Percentiles rank a stretch among this genome's conserved stretches.
These are phyloP conservation scores for Hortaea werneckii DNA, from an alignment of 2,329 filamentous ascomycete genomes.

Conservation along the genomic window DNA sequence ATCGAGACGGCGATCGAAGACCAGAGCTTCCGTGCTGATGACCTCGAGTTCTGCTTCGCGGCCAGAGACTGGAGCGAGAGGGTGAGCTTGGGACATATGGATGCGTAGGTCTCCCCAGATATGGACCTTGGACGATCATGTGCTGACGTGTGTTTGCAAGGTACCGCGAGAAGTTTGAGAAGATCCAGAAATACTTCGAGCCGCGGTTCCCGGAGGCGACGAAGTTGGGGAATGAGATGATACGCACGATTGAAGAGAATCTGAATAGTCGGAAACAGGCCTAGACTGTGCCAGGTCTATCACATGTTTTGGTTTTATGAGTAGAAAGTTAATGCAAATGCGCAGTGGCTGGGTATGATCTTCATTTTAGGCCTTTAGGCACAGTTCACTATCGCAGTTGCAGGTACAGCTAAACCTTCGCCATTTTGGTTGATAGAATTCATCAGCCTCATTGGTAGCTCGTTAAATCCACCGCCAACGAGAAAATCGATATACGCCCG, in stretches of 20 bases:
- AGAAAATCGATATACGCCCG: too few relatives aligned
- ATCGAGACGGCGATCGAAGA: slow-evolving; percentile 81
- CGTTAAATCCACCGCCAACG: too few relatives aligned
- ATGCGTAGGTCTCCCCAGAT: slow-evolving; percentile 51
- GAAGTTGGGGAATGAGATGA: slow-evolving; percentile 89
- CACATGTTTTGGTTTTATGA: too few relatives aligned
- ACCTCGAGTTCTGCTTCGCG: slow-evolving; percentile 95
- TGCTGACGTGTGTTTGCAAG: slow-evolving; percentile 21
- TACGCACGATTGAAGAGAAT: slow-evolving; percentile 85
- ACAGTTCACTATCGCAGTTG: too few relatives aligned
- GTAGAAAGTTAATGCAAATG: too few relatives aligned
- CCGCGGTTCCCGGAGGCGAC: slow-evolving; percentile 81
- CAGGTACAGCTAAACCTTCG: too few relatives aligned
- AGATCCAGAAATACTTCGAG: slow-evolving; percentile 84
- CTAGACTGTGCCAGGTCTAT: neutral
- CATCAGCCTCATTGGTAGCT: too few relatives aligned
- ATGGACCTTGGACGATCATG: neutral
- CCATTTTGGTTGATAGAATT: too few relatives aligned
- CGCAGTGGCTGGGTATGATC: too few relatives aligned
- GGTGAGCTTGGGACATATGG: slow-evolving; percentile 82
- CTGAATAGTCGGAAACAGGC: slow-evolving; percentile 30
- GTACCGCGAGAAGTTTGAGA: slow-evolving; percentile 83
- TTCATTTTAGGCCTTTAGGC: too few relatives aligned
- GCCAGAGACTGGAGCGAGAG: slow-evolving; percentile 93
- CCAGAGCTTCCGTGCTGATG: slow-evolving; percentile 84